Evolutionary conservation across 1,284 basidiomycete genomes (phyloP).

Genomic region (Ganoderma meredithae): DNA sequence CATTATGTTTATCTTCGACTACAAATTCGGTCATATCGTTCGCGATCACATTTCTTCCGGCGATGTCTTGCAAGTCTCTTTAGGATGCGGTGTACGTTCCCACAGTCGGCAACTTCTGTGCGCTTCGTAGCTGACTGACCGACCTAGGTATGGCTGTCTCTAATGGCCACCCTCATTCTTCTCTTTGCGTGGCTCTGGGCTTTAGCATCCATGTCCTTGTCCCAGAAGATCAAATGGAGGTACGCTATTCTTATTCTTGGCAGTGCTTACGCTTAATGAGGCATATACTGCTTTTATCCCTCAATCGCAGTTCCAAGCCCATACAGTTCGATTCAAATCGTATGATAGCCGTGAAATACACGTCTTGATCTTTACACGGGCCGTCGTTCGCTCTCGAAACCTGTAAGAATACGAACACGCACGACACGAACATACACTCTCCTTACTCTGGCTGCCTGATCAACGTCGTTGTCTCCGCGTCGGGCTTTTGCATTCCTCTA

Average conservation of each 20-base stretch:
- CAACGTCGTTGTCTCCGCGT: too few relatives aligned
- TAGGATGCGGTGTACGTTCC: constrained; percentile 57
- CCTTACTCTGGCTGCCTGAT: too few relatives aligned
- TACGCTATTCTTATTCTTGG: background rate
- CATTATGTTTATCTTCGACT: constrained; percentile 56
- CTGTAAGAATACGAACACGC: too few relatives aligned
- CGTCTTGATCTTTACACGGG: too few relatives aligned
- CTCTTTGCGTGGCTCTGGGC: background rate
- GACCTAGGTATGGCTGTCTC: background rate
- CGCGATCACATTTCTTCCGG: constrained; percentile 50
- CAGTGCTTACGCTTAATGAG: background rate
- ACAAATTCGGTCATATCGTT: constrained; percentile 48
- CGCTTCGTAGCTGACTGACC: background rate
- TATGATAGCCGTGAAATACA: background rate
- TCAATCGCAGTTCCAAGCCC: too few relatives aligned
- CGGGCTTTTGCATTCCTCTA: too few relatives aligned
- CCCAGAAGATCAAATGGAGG: background rate
- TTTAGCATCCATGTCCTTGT: background rate
- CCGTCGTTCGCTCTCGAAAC: too few relatives aligned
- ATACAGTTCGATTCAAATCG: background rate
- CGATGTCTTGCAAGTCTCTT: constrained; percentile 48
- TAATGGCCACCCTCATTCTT: background rate
- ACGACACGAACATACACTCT: too few relatives aligned
- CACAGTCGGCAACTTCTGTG: background rate
- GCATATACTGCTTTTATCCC: background rate